Conservation (phyloP, 2,329 filamentous ascomycete genomes). For the Zalaria obscura region DNA sequence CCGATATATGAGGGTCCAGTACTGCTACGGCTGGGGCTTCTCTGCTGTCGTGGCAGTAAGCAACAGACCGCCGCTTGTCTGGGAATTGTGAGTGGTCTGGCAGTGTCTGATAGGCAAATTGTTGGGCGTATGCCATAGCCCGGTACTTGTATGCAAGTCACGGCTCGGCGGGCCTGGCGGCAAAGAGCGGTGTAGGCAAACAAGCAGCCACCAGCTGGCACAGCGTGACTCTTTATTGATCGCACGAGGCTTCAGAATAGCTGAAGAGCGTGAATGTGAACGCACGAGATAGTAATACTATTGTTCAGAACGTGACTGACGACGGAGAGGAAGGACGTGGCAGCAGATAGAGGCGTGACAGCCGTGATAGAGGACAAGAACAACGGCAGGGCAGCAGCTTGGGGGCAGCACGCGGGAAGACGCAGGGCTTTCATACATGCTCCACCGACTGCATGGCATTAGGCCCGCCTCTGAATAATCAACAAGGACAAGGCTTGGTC, state of each 20-base stretch:
- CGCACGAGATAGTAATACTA: neutral
- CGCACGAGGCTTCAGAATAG: neutral
- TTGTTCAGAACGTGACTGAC: neutral
- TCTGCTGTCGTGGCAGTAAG: neutral
- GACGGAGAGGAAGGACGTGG: neutral
- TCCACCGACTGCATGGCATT: neutral
- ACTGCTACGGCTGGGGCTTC: constrained; percentile 7
- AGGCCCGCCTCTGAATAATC: no score
- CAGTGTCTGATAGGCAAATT: neutral
- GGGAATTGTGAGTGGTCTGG: neutral
- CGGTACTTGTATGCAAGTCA: neutral
- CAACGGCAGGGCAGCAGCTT: neutral
- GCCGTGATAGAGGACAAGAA: neutral
- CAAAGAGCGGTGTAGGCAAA: neutral
- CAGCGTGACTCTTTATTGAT: no score
- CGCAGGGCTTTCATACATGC: neutral
- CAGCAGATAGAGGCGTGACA: neutral
- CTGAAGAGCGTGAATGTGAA: neutral
- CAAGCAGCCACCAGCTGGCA: neutral
- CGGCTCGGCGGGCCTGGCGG: neutral
- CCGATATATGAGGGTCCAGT: constrained; percentile 13
- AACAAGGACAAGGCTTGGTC: no score
- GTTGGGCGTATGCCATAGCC: neutral
- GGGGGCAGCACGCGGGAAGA: neutral
- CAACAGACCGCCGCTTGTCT: neutral